A percentile compares a stretch with the other conserved stretches of the same genome.
These are phyloP conservation scores for Polygonum aviculare DNA, from an alignment of 148 eudicot species.

Conservation along the genomic window DNA sequence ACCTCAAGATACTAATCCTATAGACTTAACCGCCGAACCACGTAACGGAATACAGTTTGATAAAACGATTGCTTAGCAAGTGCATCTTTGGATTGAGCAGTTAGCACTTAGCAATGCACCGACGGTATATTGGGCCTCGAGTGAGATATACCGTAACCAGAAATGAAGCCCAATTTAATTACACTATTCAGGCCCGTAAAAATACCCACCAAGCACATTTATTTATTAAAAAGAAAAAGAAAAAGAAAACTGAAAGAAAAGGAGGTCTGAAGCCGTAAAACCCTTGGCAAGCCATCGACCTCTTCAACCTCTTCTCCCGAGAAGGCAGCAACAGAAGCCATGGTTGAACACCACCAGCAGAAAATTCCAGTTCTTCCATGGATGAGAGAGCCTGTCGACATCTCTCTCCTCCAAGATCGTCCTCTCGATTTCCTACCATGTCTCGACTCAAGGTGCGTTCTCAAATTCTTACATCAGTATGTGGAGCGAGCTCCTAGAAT, in stretches of 20 bases:
- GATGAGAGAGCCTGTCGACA: slow-evolving; percentile 53
- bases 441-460: slow-evolving; percentile 40
- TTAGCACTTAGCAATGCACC: no score
- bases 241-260: not conserved
- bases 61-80: no score
- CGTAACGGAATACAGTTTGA: no score
- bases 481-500: no score
- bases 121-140: no score
- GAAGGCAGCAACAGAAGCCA: not conserved
- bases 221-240: no score
- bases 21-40: no score
- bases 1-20: no score
- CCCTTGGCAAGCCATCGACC: not conserved
- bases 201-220: no score
- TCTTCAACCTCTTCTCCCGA: not conserved
- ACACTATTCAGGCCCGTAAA: not conserved
- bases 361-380: slow-evolving; percentile 44
- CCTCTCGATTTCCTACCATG: slow-evolving; percentile 34
- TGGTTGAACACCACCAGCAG: slow-evolving; percentile 15
- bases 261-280: not conserved
- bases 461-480: not conserved
- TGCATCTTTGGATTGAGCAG: no score
- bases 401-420: slow-evolving; percentile 26
- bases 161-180: not conserved
- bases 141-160: not conserved